phyloP scores from a whole-genome alignment of 371 early-diverging fungal species.

The Mortierella polycephala region DNA sequence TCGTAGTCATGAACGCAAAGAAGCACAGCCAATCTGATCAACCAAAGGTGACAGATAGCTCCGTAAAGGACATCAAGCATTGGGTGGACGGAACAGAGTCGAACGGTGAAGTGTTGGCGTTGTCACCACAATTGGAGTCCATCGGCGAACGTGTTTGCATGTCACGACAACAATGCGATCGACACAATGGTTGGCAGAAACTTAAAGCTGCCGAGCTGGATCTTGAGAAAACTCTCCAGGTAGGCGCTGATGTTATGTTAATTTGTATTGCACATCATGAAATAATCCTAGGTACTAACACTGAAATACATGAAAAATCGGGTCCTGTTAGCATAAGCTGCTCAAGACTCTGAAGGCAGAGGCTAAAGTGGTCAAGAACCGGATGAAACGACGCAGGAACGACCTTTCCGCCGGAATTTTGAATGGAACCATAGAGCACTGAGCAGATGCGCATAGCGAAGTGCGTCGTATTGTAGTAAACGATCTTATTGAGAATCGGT shows the following conservation, averaged over 20 bases:
- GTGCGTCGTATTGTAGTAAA: too few relatives aligned
- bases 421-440: constrained; percentile 51
- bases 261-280: background rate
- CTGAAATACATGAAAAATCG: background rate
- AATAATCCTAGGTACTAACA: background rate
- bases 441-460: background rate
- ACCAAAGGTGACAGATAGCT: background rate
- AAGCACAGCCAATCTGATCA: background rate
- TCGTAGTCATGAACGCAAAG: constrained; percentile 22
- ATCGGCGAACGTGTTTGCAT: constrained; percentile 47
- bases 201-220: constrained; percentile 63
- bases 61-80: background rate
- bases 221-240: constrained; percentile 59
- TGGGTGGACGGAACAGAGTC: too few relatives aligned
- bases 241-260: background rate
- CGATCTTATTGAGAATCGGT: background rate
- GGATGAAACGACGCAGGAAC: constrained; percentile 48
- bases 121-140: constrained; percentile 13
- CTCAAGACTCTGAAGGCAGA: constrained; percentile 41
- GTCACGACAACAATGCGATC: constrained; percentile 54
- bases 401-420: constrained; percentile 45
- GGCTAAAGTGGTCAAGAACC: constrained; percentile 40
- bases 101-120: background rate
- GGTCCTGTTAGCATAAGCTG: constrained; percentile 31
- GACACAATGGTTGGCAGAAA: constrained; percentile 64